phyloP scores from a whole-genome alignment of 129 eudicot genomes.

The Pulicaria dysenterica region DNA sequence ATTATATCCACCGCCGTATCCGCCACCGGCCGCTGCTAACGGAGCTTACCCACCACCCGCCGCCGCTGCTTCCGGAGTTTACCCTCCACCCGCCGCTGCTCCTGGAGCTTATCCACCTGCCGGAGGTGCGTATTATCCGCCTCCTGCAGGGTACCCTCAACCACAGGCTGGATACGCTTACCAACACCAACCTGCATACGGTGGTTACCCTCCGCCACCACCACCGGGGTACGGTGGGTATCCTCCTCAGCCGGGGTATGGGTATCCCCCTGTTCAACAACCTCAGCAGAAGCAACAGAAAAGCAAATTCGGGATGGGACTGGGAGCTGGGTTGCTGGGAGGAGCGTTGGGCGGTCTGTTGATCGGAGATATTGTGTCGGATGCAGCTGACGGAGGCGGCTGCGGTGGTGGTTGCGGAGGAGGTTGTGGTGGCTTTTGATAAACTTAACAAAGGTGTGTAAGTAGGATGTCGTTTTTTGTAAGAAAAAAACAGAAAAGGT shows the following conservation, averaged over 20 bases:
- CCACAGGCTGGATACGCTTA: conserved; percentile 32
- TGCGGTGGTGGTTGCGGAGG: conserved; percentile 44
- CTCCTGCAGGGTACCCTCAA: conserved; percentile 36
- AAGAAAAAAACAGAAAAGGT: not conserved
- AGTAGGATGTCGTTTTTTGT: conserved; percentile 17
- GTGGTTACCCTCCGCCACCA: conserved; percentile 39
- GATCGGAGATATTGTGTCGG: conserved; percentile 60
- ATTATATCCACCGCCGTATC: conserved; percentile 35
- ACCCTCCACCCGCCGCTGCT: not conserved
- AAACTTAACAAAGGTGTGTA: conserved; percentile 9
- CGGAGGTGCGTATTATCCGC: conserved; percentile 38
- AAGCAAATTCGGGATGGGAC: conserved; percentile 55
- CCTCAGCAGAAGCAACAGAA: conserved; percentile 52
- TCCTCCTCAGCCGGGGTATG: conserved; percentile 41
- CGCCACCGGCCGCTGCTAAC: not conserved
- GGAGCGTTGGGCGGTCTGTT: conserved; percentile 73
- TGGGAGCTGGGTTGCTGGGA: conserved; percentile 73
- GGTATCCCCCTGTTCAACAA: conserved; percentile 44
- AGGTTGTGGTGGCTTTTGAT: conserved; percentile 45
- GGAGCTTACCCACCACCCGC: conserved; percentile 13
- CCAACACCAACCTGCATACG: conserved; percentile 26
- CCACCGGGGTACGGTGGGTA: conserved; percentile 15
- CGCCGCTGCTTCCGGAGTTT: not conserved
- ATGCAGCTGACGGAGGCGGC: conserved; percentile 40
- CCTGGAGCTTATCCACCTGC: conserved; percentile 5